phyloP scores from a whole-genome alignment of 1,139 yeast genomes.

The Lodderomyces parapsilosis region DNA sequence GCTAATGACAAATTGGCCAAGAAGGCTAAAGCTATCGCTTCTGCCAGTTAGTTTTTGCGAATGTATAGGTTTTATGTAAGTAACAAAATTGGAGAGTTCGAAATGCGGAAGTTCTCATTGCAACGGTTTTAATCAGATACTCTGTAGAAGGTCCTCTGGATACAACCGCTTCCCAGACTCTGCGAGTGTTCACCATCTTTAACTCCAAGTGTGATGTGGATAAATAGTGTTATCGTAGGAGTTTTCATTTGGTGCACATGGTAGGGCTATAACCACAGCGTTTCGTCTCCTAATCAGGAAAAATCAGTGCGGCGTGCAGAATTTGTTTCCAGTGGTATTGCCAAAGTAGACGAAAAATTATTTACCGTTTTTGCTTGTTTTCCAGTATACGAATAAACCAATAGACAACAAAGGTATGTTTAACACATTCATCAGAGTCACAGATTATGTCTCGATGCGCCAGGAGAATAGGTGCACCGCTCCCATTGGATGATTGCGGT shows the following conservation, averaged over 20 bases:
- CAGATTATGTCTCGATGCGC: neutral
- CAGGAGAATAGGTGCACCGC: neutral
- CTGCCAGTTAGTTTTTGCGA: conserved; percentile 11
- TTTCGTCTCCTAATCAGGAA: neutral
- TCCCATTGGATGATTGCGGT: no score
- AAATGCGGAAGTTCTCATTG: no score
- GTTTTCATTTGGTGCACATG: neutral
- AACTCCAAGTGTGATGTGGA: no score
- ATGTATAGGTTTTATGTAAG: neutral
- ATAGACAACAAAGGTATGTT: conserved; percentile 2
- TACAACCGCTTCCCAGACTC: no score
- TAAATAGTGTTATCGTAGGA: no score
- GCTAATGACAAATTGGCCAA: conserved; percentile 69
- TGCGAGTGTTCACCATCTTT: no score
- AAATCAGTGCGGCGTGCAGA: neutral
- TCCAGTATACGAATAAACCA: neutral
- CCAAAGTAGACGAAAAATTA: conserved; percentile 1
- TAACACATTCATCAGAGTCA: neutral
- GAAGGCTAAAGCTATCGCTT: conserved; percentile 42
- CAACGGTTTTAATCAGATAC: no score
- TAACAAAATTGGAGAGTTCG: no score
- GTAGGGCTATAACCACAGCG: neutral
- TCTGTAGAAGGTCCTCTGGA: no score
- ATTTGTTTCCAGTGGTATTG: neutral
- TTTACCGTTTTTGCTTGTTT: neutral